Base-by-base conservation (phyloP, 2,329 filamentous ascomycete species). In the Diplocarpon rosae region DNA sequence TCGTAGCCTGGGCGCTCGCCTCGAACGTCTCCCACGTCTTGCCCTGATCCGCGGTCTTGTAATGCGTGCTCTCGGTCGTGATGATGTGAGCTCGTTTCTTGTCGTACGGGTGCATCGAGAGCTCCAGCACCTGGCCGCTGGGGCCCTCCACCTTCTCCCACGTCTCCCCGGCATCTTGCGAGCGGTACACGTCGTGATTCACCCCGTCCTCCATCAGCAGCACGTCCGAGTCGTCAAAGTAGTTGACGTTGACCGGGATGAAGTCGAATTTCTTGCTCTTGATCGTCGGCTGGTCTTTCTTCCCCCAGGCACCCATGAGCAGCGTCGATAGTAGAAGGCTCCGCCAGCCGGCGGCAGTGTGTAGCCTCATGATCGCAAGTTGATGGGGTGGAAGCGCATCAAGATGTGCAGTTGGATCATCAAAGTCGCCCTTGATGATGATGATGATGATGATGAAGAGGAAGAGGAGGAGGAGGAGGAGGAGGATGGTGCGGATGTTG, bases 211-310 rank as follows among this genome's bases (percentile, higher is more conserved):
- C 79, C 60, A 87, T 80, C 37, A 96, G 66, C 47, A 94, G 71
- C 41, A 83, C 76, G 62, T 95, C 82, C 53, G 85, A 89, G 63
- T 90, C 85, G 59, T 92, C 82, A 61, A 98, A 96, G 66, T 95
- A 98, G 66, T 84, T 83, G 53, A 95, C 69, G 61, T 80, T 79
- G 43, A 67, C 62, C 1, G 87, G 85, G 43, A 71, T 65, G 56
- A 79, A 70, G 36, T 83, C 69, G 66, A 95, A 85, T 37, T 73
- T 65, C 42, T 69, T 83, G 47, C 71, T 67, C 50, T 73, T 70
- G 57, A 95, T 72, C 45, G 71, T 71, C 17, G 89, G 89, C 39
- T 71, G 48, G 43, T 62, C 58, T 47, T 62, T 62, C 48, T 62
- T 62, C 35, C 53, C 58, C 50, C 47, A 53, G 20, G 51, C 49